Evolutionary conservation across 768 basidiomycete species (phyloP), one percentile per base, ranked within the genome.

Genomic region (Boletus sp.): DNA sequence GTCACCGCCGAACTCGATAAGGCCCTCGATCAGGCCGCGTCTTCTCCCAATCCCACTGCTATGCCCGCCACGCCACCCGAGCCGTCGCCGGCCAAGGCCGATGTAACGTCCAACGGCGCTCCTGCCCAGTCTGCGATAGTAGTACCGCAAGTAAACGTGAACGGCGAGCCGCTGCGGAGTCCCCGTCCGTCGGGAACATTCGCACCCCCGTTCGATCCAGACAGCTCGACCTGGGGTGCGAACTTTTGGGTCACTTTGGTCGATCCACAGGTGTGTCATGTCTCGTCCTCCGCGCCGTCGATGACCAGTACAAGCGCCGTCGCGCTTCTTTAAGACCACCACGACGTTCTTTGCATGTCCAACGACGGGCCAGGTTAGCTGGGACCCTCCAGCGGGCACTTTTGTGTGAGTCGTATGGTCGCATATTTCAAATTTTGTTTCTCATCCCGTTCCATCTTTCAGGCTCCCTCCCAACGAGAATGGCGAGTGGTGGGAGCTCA

Each of bases 401-500:
- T 93, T 93, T 70, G 85, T 96, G 88, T 92, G 72, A 70, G 84
- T 75, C 40, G 35, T 39, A 34, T 39, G 46, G 39, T 56, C 29
- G 1, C 54, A n/a, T 21, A 43, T 60, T 62, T 65, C 55, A 58
- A 61, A 58, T 62, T 25, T 15, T 15, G 51, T 41, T 45, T 56
- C 58, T 66, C 35, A 51, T 55, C 56, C 21, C 23, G 4, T 41
- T 21, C 13, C 7, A 13, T 42, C 32, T 29, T 65, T 7, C 62
- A 93, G 91, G 46, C 76, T 95, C 42, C 94, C 94, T 44, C 88
- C 91, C 6, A 88, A 78, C 60, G 78, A 82, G 5, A 84, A 90
- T 41, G 93, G 94, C 39, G 93, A 96, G 68, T 97, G 94, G 93
- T 98, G 94, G 94, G 94, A 97, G 70, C 79, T 97, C 55, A 77